Evolutionary conservation across 208 protist species (phyloP), one percentile per base, ranked within the genome.

Genomic region (Crithidia fasciculata): DNA sequence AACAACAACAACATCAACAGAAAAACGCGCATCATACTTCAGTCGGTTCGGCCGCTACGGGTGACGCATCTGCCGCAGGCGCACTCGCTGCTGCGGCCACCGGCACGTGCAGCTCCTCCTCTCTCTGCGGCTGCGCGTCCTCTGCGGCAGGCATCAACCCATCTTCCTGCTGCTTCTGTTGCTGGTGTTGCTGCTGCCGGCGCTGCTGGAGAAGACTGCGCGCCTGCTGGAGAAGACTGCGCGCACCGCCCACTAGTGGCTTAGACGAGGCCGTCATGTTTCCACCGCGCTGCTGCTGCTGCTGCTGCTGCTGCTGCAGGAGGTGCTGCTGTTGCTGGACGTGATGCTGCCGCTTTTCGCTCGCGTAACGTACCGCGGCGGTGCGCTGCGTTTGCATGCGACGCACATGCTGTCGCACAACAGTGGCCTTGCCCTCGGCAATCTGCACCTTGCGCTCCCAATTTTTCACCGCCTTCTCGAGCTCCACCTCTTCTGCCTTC

Each of bases 381-480:
- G 72, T 58, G 55, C 73, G 72, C 65, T 86, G 76, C 44, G 68
- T 44, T 44, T 61, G 72, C 40, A 96, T 76, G 2, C 70, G 67
- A 28, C 76, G 65, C 18, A 80, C 83, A 59, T 90, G 84, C 60
- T 93, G 88, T n/a, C 87, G 77, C 70, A 93, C 58, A 6, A 95
- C 85, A 0, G 65, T 18, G 6, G 90, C 69, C 63, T 95, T 86
- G 4, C 93, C 93, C 40, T 87, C 82, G 7, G 91, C 92, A 78
- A 98, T 98, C 72, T 98, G 94, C 2, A 97, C 86, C 82, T 98
- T 98, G 19, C 96, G 85, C 55, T 82, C 43, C 91, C 92, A 98
- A 74, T 97, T 97, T 16, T 75, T 76, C 16, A 93, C 70, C 16
- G 95, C 90, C 76, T 96, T 96, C 71, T 93, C 60, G 43, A 98